These are phyloP conservation scores for Amanita brunnescens DNA, from an alignment of 768 basidiomycete species.

Conservation along the genomic window DNA sequence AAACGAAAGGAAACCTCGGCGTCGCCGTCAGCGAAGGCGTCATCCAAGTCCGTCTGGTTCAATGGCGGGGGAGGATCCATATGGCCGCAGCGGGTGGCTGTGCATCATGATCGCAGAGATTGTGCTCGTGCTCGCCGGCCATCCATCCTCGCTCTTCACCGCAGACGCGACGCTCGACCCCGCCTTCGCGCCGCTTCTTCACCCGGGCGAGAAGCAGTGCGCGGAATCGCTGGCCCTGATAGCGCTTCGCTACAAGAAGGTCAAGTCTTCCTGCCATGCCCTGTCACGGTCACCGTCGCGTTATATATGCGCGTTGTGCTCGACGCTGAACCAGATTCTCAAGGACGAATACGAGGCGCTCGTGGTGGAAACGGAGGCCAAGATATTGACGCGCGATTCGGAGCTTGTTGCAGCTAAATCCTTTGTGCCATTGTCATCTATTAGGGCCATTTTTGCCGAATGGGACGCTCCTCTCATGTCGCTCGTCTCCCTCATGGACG, in stretches of 20 bases:
- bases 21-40: conserved; percentile 58
- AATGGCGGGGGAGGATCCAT: not conserved
- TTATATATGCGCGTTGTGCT: conserved; percentile 73
- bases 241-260: conserved; percentile 64
- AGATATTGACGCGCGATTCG: conserved; percentile 66
- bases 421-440: conserved; percentile 78
- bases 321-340: conserved; percentile 64
- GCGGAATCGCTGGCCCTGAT: conserved; percentile 73
- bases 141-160: conserved; percentile 78
- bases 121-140: conserved; percentile 79
- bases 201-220: conserved; percentile 83
- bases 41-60: conserved; percentile 36
- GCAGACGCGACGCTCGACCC: conserved; percentile 49
- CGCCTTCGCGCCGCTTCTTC: conserved; percentile 61
- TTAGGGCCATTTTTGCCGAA: conserved; percentile 75
- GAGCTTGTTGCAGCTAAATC: conserved; percentile 70
- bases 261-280: conserved; percentile 46
- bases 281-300: conserved; percentile 56
- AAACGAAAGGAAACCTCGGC: conserved; percentile 44
- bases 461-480: conserved; percentile 86
- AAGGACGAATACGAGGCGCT: conserved; percentile 74
- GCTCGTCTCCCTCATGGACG: conserved; percentile 54
- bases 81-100: conserved; percentile 1
- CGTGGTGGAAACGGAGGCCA: conserved; percentile 74
- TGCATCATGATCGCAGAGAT: conserved; percentile 78